Percentiles rank a stretch among this genome's conserved stretches.
Conservation (phyloP, 106 monocot species). For the Phalaenopsis equestris region DNA sequence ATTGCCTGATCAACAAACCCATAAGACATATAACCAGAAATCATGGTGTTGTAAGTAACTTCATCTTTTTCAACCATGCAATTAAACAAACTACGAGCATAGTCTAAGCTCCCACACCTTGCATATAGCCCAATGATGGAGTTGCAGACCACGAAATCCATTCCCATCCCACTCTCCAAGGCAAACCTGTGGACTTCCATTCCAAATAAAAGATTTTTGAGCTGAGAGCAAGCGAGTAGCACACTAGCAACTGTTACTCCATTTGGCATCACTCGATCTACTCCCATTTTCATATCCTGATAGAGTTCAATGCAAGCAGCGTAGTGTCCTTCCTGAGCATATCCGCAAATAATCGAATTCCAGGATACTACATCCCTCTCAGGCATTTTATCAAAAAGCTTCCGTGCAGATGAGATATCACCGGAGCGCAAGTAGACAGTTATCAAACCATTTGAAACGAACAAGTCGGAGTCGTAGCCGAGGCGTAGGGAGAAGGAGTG, state of each 20-base stretch:
- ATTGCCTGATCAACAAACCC: slow-evolving; percentile 26
- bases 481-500: slow-evolving; percentile 21
- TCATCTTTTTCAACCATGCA: slow-evolving; percentile 26
- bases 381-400: slow-evolving; percentile 30
- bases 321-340: slow-evolving; percentile 22
- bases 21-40: slow-evolving; percentile 41
- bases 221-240: slow-evolving; percentile 34
- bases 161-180: slow-evolving; percentile 12
- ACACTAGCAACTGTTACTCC: slow-evolving; percentile 26
- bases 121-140: slow-evolving; percentile 35
- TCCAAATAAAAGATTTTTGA: slow-evolving; percentile 23
- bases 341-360: slow-evolving; percentile 38
- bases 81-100: slow-evolving; percentile 24
- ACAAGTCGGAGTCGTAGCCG: slow-evolving; percentile 21
- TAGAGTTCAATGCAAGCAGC: slow-evolving; percentile 21
- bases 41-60: slow-evolving; percentile 33
- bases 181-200: slow-evolving; percentile 25
- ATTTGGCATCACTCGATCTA: slow-evolving; percentile 17
- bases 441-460: slow-evolving; percentile 40
- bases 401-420: slow-evolving; percentile 9
- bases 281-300: slow-evolving; percentile 12
- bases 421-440: slow-evolving; percentile 14
- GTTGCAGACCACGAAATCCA: slow-evolving; percentile 26
- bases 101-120: slow-evolving; percentile 37
- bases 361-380: slow-evolving; percentile 30